Percentiles rank a stretch among this genome's conserved stretches.
Conservation (phyloP, 768 basidiomycete genomes). For the Dentipellis sp. region DNA sequence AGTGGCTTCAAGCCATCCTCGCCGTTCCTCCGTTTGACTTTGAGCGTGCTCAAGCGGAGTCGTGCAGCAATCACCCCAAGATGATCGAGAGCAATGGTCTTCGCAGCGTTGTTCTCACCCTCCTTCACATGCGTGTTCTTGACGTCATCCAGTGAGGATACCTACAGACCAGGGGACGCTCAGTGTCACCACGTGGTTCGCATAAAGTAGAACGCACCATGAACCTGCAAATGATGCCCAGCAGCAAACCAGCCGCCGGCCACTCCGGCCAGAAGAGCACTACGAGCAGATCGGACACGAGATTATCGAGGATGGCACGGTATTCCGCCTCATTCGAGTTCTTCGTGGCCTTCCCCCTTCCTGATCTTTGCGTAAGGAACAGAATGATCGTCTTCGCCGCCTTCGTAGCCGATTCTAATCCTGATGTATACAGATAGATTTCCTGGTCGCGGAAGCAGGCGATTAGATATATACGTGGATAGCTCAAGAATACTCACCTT, state of each 20-base stretch:
- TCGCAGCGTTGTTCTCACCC: constrained; percentile 75
- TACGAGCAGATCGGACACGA: constrained; percentile 78
- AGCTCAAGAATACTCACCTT: constrained; percentile 33
- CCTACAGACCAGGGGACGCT: constrained; percentile 32
- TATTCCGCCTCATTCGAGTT: constrained; percentile 94
- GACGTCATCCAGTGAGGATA: constrained; percentile 74
- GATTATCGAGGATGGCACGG: constrained; percentile 82
- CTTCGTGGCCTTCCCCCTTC: constrained; percentile 81
- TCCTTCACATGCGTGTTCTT: constrained; percentile 37
- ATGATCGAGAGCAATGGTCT: constrained; percentile 87
- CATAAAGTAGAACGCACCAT: constrained; percentile 47
- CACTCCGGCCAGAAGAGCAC: constrained; percentile 96
- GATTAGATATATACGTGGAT: background rate
- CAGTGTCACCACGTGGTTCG: background rate
- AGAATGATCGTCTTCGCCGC: constrained; percentile 70
- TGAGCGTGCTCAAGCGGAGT: constrained; percentile 51
- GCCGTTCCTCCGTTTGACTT: constrained; percentile 23
- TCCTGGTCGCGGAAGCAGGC: constrained; percentile 30
- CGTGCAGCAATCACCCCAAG: constrained; percentile 87
- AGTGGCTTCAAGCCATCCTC: constrained; percentile 41
- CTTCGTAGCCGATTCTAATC: constrained; percentile 73
- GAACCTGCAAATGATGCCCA: constrained; percentile 73
- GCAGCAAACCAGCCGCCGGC: constrained; percentile 82
- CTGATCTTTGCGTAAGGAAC: constrained; percentile 44
- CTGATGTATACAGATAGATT: constrained; percentile 58